Evolutionary conservation across 2,329 filamentous ascomycete genomes (phyloP), one percentile per base, ranked within the genome.

Genomic region (Ilyonectria robusta): DNA sequence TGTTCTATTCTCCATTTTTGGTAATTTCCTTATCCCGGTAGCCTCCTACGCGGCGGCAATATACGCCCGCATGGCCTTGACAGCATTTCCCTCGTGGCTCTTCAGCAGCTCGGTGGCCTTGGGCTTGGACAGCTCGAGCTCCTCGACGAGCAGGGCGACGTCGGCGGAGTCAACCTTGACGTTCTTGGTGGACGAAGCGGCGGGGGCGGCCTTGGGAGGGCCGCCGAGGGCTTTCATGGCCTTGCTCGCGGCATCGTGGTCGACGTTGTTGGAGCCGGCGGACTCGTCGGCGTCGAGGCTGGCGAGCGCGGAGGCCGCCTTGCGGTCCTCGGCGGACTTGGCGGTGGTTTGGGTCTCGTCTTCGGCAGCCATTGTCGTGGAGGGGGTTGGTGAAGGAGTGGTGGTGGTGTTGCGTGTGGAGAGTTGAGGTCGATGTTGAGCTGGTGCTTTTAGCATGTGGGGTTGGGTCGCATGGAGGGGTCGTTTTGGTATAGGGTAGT

Each of bases 71-170:
- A 95, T 87, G 1, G 92, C 92, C 78, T 88, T 86, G 44, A 91
- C 85, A 2, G 87, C 88, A 76, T 94, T 86, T 3, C 93, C 93
- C 56, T 94, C 92, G 74, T 94, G 85, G 6, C 87, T 84, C 78
- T 90, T 91, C 6, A 96, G 84, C 57, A 95, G 80, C 67, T 95
- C 93, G 2, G 91, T 94, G 2, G 92, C 93, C 79, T 91, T 94
- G 2, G 83, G 73, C 80, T 93, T 94, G 1, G 88, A 81, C 40
- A 95, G 78, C 68, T 95, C 93, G 35, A 95, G 85, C 78, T 95
- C 87, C 54, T 93, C 89, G 13, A 92, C 91, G 79, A 95, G 78
- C 56, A 95, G 80, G 5, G 86, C 80, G 6, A 95, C 91, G 79
- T 95, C 92, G 3, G 87, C 89, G 6, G 88, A 81, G 68, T 94